These are phyloP conservation scores for Trichoderma gamsii DNA, from an alignment of 495 filamentous ascomycete genomes.

Conservation along the genomic window DNA sequence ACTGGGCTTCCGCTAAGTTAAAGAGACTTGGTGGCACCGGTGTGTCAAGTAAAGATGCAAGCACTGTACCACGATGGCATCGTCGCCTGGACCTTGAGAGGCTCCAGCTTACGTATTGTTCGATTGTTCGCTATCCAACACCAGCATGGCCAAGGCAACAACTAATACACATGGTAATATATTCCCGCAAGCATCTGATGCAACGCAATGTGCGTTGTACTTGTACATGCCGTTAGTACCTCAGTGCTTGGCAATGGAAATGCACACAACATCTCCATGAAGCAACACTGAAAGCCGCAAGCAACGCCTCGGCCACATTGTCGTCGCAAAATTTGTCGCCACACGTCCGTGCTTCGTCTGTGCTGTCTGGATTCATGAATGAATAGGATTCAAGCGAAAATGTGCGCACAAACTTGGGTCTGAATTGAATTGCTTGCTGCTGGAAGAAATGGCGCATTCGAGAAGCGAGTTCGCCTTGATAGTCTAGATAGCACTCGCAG, in stretches of 20 bases:
- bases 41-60: neutral
- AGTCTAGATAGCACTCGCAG: neutral
- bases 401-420: neutral
- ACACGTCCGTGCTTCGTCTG: neutral
- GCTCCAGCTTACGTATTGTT: too few relatives aligned
- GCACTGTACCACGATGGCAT: neutral
- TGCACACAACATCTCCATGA: neutral
- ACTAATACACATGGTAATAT: neutral
- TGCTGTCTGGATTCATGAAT: neutral
- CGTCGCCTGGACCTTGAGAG: neutral
- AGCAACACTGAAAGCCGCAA: neutral
- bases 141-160: neutral
- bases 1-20: neutral
- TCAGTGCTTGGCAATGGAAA: too few relatives aligned
- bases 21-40: neutral
- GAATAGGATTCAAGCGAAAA: neutral
- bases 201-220: neutral
- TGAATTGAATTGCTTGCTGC: neutral
- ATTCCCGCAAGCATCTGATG: neutral
- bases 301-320: neutral
- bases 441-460: conserved; percentile 12
- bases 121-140: neutral
- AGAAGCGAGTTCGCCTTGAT: conserved; percentile 6
- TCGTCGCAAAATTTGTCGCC: neutral
- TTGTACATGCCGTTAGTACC: neutral